A percentile compares a stretch with the other conserved stretches of the same genome.
phyloP scores from a whole-genome alignment of 805 yeast species.

The Ogataea corticis region DNA sequence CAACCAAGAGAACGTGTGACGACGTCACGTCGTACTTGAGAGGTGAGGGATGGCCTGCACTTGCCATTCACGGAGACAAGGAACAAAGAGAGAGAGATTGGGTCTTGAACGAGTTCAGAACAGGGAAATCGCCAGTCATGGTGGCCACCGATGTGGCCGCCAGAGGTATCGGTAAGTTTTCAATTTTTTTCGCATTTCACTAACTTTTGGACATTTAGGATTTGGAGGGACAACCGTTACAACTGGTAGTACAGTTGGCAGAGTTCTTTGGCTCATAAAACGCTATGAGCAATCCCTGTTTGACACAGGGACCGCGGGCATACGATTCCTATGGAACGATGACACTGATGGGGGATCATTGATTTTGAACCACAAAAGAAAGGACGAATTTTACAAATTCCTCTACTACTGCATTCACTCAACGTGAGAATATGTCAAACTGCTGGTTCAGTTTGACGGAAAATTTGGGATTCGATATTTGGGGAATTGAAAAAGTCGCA shows the following conservation, averaged over 20 bases:
- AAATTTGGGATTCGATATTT: slow-evolving; percentile 3
- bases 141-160: slow-evolving; percentile 99
- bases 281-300: slow-evolving; percentile 3
- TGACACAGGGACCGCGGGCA: slow-evolving; percentile 4
- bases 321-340: background rate
- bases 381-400: slow-evolving; percentile 7
- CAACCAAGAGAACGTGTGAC: slow-evolving; percentile 98
- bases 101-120: slow-evolving; percentile 91
- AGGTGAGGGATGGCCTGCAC: slow-evolving; percentile 98
- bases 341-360: slow-evolving; percentile 7
- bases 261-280: slow-evolving; percentile 2
- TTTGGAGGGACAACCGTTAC: background rate
- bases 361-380: slow-evolving; percentile 5
- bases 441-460: background rate
- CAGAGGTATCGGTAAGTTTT: slow-evolving; percentile 96
- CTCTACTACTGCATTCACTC: slow-evolving; percentile 7
- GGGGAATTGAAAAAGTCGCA: background rate
- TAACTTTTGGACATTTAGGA: slow-evolving; percentile 11
- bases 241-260: background rate
- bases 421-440: background rate
- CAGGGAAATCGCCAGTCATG: slow-evolving; percentile 94
- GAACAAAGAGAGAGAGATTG: slow-evolving; percentile 98
- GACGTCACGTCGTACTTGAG: slow-evolving; percentile 89
- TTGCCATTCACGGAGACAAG: slow-evolving; percentile 98
- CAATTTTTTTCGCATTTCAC: slow-evolving; percentile 7